Conservation (phyloP, 345 rosid species). For the Brassica nigra region DNA sequence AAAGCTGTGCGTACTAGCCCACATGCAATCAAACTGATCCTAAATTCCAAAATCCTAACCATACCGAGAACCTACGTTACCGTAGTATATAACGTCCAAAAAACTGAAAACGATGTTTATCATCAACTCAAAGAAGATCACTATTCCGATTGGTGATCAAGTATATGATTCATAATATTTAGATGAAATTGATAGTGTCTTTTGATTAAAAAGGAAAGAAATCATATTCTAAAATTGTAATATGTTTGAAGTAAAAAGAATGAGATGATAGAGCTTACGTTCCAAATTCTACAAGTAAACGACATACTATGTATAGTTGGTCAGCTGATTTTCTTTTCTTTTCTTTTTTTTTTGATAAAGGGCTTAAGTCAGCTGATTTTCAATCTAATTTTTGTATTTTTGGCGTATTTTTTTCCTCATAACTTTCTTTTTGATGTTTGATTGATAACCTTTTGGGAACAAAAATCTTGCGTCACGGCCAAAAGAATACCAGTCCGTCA, state of each 20-base stretch:
- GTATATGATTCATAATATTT: background rate
- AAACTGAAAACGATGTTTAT: background rate
- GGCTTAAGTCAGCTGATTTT: background rate
- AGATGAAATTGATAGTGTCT: background rate
- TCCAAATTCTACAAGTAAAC: background rate
- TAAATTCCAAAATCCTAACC: background rate
- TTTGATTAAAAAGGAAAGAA: background rate
- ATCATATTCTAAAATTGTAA: background rate
- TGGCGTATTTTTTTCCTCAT: background rate
- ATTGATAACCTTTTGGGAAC: background rate
- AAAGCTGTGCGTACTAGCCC: background rate
- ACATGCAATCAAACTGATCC: conserved; percentile 1
- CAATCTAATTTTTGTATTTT: background rate
- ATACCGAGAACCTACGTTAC: background rate
- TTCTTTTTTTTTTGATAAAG: too few species aligned
- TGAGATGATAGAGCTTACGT: background rate
- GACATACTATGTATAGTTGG: background rate
- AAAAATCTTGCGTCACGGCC: background rate
- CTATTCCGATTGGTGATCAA: background rate
- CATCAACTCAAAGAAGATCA: background rate
- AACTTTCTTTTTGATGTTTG: background rate
- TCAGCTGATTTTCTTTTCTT: background rate
- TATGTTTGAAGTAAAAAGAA: background rate
- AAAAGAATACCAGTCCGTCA: background rate
- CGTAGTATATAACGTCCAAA: background rate